Evolutionary conservation across 2,329 filamentous ascomycete genomes (phyloP), one percentile per base, ranked within the genome.

Genomic region (Camillea tinctor): DNA sequence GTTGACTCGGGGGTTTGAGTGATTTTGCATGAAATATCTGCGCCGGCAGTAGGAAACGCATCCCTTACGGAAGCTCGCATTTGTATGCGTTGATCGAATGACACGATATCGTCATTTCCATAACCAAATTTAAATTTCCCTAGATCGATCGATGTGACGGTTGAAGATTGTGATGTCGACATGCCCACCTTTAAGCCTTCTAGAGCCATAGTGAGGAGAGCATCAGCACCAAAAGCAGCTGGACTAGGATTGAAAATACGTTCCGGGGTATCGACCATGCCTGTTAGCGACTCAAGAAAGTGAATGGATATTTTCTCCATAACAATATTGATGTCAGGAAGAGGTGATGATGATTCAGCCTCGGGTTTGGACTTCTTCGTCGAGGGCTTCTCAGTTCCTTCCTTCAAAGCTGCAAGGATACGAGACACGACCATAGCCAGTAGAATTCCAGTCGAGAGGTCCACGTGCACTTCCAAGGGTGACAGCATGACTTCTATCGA

Each of bases 91-190:
- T 80, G 79, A 64, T 88, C 83, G 62, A 90, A 89, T 1, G 84
- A 88, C 40, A 90, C 63, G 40, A 90, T 88, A 58, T 87, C 82
- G 48, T 84, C 85, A 61, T 84, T 79, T 1, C 81, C 79, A 68
- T 89, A 89, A 1, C 87, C 86, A 65, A 90, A 86, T 0, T 77
- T 78, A 66, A 90, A 84, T 62, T 84, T 85, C 63, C 84, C 78
- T 1, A 88, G 68, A 50, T 80, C 76, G 11, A 87, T 66, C 49
- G 72, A 79, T 4, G 75, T 71, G 52, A 77, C 65, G 22, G 69
- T 70, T 15, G 68, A 67, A 52, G 66, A 61, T 23, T 67, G 65
- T 4, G 71, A 65, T 55, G 66, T 67, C 2, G 71, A 69, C 19
- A 76, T 36, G 8, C 67, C 68, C 1, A 77, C 68, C 13, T 66